A percentile compares a stretch with the other conserved stretches of the same genome.
Conservation (phyloP, 2,329 filamentous ascomycete genomes). For the Pestalotiopsis sp. region DNA sequence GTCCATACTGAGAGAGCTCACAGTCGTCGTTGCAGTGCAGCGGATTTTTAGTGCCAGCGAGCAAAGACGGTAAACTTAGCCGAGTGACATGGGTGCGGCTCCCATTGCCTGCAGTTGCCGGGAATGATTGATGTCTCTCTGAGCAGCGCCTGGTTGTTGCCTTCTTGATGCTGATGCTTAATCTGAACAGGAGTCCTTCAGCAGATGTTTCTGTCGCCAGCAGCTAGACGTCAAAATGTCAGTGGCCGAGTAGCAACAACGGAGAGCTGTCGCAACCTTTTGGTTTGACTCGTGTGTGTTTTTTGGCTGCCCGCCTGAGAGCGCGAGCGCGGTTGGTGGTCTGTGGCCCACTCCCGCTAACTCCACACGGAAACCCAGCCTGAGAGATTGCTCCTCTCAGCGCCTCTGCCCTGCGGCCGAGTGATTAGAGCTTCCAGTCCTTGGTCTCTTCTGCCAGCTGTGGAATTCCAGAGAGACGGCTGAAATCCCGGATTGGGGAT, state of each 20-base stretch:
- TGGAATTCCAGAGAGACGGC: not conserved
- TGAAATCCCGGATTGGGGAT: not conserved
- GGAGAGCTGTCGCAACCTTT: not conserved
- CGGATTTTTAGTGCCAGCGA: slow-evolving; percentile 12
- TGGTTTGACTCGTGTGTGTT: not conserved
- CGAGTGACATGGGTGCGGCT: slow-evolving; percentile 12
- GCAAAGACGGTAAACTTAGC: slow-evolving; percentile 12
- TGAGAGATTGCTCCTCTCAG: not conserved
- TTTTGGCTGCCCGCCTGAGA: not conserved
- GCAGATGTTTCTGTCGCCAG: not conserved
- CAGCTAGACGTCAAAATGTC: not conserved
- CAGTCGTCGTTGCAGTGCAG: not conserved
- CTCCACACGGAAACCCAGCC: not conserved
- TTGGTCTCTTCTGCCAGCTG: not conserved
- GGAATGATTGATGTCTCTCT: not conserved
- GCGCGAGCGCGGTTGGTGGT: slow-evolving; percentile 2
- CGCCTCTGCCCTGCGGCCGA: not conserved
- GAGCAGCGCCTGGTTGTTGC: not conserved
- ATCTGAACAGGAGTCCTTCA: not conserved
- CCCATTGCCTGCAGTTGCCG: slow-evolving; percentile 2
- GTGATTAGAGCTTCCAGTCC: not conserved
- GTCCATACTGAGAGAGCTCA: slow-evolving; percentile 9
- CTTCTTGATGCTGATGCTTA: not conserved
- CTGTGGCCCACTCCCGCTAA: not conserved
- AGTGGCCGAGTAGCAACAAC: not conserved